Conservation (phyloP, 495 filamentous ascomycete species). For the Amphirosellinia nigrospora region DNA sequence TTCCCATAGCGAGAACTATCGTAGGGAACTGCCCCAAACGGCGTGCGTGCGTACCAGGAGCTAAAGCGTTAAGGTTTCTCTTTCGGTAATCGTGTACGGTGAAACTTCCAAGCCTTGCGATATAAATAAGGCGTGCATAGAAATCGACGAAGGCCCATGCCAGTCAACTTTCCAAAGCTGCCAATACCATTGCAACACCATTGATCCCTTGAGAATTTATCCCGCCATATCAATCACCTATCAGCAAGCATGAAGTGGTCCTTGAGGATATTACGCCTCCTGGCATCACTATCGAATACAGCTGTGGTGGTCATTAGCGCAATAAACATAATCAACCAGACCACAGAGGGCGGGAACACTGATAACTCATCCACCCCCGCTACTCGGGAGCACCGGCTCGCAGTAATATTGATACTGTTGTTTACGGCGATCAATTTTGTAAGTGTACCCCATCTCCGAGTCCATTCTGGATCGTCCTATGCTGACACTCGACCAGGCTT, state of each 20-base stretch:
- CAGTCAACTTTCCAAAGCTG: not conserved
- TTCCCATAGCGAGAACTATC: not conserved
- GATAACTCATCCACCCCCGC: not conserved
- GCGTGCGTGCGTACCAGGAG: not conserved
- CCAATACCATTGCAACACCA: not conserved
- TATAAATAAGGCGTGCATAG: too few relatives aligned
- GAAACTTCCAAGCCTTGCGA: too few relatives aligned
- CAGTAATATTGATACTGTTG: not conserved
- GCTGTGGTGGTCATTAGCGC: not conserved
- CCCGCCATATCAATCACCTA: not conserved
- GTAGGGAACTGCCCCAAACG: not conserved
- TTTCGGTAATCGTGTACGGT: not conserved
- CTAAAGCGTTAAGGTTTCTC: not conserved
- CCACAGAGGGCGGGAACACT: not conserved
- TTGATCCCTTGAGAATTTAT: not conserved
- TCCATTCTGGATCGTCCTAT: not conserved
- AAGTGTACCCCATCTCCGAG: not conserved
- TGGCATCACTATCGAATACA: not conserved
- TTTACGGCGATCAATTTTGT: not conserved
- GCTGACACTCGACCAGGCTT: not conserved
- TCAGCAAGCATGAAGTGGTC: not conserved
- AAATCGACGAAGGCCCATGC: not conserved
- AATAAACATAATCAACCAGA: not conserved
- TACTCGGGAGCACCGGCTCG: not conserved
- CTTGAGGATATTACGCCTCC: not conserved